Evolutionary conservation across 1,284 basidiomycete genomes (phyloP), one percentile per base, ranked within the genome.

Genomic region (Volvariella volvacea): DNA sequence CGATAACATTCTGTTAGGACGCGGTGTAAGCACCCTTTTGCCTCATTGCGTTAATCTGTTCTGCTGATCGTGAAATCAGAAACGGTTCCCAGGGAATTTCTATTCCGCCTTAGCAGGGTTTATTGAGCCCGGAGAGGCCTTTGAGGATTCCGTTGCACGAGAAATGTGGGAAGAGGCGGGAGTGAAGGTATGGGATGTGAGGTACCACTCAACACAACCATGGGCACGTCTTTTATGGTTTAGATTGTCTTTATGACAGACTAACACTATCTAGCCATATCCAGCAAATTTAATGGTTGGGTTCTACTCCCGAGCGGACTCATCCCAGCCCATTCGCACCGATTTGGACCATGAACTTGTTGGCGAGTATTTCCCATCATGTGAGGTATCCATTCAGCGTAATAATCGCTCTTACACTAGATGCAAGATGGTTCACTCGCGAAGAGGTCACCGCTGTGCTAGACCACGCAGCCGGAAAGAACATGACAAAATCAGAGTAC

Each of bases 301-400:
- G 2, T 93, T 90, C 59, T 93, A 83, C 56, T 88, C 88, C 3
- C 73, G 77, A 38, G 85, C 81, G 2, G 87, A 90, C 60, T 71
- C 83, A 1, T 70, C 75, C 8, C 72, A 88, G 52, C 75, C 77
- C 2, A 85, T 98, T 52, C 78, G 92, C 9, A 71, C 78, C 9
- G 94, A 98, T 63, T 75, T 99, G 12, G 95, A 98, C 60, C 95
- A 96, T 55, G 95, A 99, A 68, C 78, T 99, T n/a, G 84, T 88
- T 59, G 88, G 90, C 87, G 52, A 42, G 76, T 63, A 25, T 17
- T 17, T 47, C 17, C 16, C 16, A 4, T 16, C 9, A 8, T 39
- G 14, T 8, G 15, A 14, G 8, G 8, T 6, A 40, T 40, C n/a
- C n/a, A n/a, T n/a, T n/a, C n/a, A n/a, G n/a, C n/a, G n/a, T 17